Percentiles rank a stretch among this genome's conserved stretches.
Evolutionary conservation across 192 early-diverging fungal genomes (phyloP).

Genomic region (Diversispora eburnea): DNA sequence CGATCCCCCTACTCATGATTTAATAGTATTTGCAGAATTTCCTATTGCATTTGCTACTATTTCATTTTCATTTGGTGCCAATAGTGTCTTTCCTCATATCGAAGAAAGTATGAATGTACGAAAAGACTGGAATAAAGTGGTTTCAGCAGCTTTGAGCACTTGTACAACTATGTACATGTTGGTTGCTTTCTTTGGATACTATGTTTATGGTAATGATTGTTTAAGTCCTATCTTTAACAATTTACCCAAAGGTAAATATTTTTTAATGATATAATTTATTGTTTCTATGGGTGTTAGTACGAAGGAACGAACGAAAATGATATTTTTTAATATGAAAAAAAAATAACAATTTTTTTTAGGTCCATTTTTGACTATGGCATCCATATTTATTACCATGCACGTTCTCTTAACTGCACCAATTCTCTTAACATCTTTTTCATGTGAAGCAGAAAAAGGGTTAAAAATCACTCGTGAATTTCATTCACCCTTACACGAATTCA

Average conservation of each 20-base stretch:
- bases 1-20: conserved; percentile 42
- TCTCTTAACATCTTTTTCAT: conserved; percentile 66
- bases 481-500: conserved; percentile 47
- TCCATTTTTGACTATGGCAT: conserved; percentile 17
- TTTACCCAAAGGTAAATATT: conserved; percentile 55
- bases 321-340: background rate
- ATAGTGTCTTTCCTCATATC: conserved; percentile 79
- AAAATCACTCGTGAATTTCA: conserved; percentile 58
- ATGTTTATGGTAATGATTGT: conserved; percentile 63
- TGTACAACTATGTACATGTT: conserved; percentile 69
- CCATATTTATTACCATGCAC: conserved; percentile 74
- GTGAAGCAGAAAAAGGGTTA: conserved; percentile 68
- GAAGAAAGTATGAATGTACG: conserved; percentile 78
- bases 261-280: background rate
- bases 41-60: conserved; percentile 76
- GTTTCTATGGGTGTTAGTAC: background rate
- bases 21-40: conserved; percentile 63
- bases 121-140: conserved; percentile 62
- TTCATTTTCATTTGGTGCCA: conserved; percentile 80
- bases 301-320: background rate
- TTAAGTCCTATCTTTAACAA: conserved; percentile 68
- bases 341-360: too few species aligned
- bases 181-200: conserved; percentile 69
- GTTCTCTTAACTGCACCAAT: conserved; percentile 80
- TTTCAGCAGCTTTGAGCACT: conserved; percentile 56